These are phyloP conservation scores for Aspergillus tubingensis DNA, from an alignment of 2,329 filamentous ascomycete species.

Conservation along the genomic window DNA sequence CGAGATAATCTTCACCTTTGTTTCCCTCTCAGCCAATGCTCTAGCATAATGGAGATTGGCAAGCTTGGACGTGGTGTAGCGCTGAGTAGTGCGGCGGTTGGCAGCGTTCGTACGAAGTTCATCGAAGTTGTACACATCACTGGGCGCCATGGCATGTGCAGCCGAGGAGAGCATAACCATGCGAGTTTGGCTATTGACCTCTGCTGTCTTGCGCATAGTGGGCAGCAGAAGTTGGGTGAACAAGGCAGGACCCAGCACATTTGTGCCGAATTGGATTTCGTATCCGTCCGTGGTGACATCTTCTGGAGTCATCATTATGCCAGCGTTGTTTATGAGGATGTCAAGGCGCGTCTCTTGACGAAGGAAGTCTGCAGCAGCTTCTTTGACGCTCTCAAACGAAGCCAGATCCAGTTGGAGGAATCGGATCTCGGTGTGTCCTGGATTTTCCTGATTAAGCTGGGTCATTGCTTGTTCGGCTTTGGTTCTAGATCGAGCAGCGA, in stretches of 20 bases:
- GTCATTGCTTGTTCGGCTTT: slow-evolving; percentile 13
- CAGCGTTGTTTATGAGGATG: slow-evolving; percentile 33
- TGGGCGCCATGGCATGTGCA: background rate
- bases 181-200: slow-evolving; percentile 17
- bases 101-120: too few species aligned
- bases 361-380: slow-evolving; percentile 11
- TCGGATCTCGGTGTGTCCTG: background rate
- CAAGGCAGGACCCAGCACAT: slow-evolving; percentile 30
- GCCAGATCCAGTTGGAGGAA: slow-evolving; percentile 17
- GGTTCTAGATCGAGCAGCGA: slow-evolving; percentile 7
- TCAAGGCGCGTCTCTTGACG: slow-evolving; percentile 24
- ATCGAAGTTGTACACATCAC: too few species aligned
- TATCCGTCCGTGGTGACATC: slow-evolving; percentile 31
- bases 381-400: slow-evolving; percentile 19
- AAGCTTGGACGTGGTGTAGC: too few species aligned
- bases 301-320: slow-evolving; percentile 28
- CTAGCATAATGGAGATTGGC: too few species aligned
- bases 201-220: slow-evolving; percentile 18
- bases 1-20: too few species aligned
- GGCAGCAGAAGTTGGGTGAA: slow-evolving; percentile 30
- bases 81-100: too few species aligned
- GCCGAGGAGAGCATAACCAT: slow-evolving; percentile 28
- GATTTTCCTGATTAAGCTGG: background rate
- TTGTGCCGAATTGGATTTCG: slow-evolving; percentile 36
- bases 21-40: too few species aligned